Evolutionary conservation across 2,329 filamentous ascomycete species (phyloP).

Genomic region (Trichophaea hybrida): DNA sequence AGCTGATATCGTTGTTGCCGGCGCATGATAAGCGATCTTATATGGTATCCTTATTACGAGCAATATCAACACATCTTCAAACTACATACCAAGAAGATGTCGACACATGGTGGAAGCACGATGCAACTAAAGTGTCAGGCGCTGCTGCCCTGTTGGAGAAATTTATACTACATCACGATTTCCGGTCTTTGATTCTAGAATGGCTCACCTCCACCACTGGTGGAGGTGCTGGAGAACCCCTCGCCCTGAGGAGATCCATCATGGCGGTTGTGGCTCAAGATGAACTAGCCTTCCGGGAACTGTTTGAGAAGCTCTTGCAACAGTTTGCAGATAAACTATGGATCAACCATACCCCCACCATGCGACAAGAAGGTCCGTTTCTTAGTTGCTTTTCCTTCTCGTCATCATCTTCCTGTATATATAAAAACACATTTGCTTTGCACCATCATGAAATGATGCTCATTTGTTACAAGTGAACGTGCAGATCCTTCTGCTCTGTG

Average conservation of each 20-base stretch:
- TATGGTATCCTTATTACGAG: constrained; percentile 32
- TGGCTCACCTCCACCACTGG: constrained; percentile 54
- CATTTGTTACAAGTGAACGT: constrained; percentile 47
- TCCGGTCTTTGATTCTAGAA: constrained; percentile 42
- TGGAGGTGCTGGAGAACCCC: constrained; percentile 48
- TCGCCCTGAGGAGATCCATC: constrained; percentile 53
- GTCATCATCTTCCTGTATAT: neutral
- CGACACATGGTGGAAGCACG: constrained; percentile 26
- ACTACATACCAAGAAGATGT: constrained; percentile 21
- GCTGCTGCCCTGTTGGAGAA: constrained; percentile 43
- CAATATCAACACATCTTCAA: constrained; percentile 18
- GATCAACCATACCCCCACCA: constrained; percentile 67
- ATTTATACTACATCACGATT: constrained; percentile 37
- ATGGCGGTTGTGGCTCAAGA: constrained; percentile 40
- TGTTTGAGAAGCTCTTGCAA: constrained; percentile 53
- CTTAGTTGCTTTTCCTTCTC: neutral
- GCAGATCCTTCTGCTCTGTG: constrained; percentile 61
- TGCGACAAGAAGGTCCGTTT: constrained; percentile 69
- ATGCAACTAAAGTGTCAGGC: constrained; percentile 38
- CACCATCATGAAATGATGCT: neutral
- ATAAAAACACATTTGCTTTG: constrained; percentile 11
- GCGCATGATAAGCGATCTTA: constrained; percentile 36
- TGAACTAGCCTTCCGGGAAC: constrained; percentile 34
- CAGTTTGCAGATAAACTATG: constrained; percentile 78
- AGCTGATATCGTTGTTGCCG: constrained; percentile 32